Conservation (phyloP, 495 filamentous ascomycete species). For the Talaromyces thailandensis region DNA sequence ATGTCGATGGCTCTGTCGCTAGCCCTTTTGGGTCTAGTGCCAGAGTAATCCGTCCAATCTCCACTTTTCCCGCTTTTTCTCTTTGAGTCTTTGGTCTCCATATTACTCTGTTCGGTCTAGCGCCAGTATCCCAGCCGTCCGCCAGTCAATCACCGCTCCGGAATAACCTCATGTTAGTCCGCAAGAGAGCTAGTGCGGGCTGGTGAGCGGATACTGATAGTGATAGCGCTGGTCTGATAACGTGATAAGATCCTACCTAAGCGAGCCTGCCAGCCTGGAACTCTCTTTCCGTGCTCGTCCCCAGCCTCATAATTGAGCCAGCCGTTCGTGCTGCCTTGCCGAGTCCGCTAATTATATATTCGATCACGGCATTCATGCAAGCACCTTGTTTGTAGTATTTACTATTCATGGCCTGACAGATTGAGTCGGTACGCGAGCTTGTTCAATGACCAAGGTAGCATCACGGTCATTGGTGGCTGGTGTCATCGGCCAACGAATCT, state of each 20-base stretch:
- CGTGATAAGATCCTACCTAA: neutral
- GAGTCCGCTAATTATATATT: neutral
- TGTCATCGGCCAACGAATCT: neutral
- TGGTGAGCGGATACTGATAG: neutral
- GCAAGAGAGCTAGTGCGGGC: neutral
- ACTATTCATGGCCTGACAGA: neutral
- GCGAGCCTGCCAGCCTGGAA: too few species aligned
- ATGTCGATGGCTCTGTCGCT: conserved; percentile 16
- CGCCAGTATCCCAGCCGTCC: neutral
- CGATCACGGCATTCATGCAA: neutral
- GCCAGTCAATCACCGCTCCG: neutral
- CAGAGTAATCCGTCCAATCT: neutral
- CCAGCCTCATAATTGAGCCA: neutral
- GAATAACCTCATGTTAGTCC: neutral
- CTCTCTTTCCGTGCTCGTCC: neutral
- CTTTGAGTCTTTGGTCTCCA: neutral
- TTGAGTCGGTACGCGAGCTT: neutral
- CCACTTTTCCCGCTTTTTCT: neutral
- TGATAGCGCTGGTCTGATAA: neutral
- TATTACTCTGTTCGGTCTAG: neutral
- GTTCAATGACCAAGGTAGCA: neutral
- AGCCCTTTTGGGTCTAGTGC: conserved; percentile 21
- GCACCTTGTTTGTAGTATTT: neutral
- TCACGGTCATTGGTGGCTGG: neutral
- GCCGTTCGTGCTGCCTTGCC: neutral